Percentiles rank a stretch among this genome's conserved stretches.
Evolutionary conservation across 345 rosid species (phyloP).

Genomic region (Triadica sebifera): DNA sequence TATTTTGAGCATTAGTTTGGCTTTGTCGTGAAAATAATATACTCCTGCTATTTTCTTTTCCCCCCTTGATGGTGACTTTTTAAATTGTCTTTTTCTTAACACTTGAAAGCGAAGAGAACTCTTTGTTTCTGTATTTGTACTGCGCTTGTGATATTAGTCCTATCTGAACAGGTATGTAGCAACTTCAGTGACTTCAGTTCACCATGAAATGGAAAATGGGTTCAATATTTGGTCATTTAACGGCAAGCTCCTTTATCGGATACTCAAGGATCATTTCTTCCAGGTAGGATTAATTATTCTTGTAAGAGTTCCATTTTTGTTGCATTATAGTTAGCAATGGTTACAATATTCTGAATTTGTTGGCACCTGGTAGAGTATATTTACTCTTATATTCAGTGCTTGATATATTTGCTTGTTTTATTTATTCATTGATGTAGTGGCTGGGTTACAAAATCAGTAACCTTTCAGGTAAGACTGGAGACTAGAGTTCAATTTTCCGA

Average conservation of each 20-base stretch:
- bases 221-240: conserved; percentile 93
- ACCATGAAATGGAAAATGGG: conserved; percentile 95
- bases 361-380: background rate
- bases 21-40: no score
- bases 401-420: background rate
- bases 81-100: no score
- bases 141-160: conserved; percentile 4
- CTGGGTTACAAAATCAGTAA: no score
- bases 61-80: no score
- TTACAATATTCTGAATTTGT: background rate
- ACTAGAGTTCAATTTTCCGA: no score
- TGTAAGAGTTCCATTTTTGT: background rate
- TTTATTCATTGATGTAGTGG: background rate
- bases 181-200: conserved; percentile 81
- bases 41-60: background rate
- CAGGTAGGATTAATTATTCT: conserved; percentile 48
- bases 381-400: background rate
- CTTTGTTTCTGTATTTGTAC: background rate
- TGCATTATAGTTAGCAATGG: background rate
- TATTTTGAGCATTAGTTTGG: no score
- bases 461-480: no score
- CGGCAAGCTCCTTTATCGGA: conserved; percentile 76
- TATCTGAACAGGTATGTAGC: conserved; percentile 67
- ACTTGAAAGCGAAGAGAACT: background rate
- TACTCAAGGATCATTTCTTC: conserved; percentile 87